These are phyloP conservation scores for Ogataea trehalophila DNA, from an alignment of 805 yeast species.

Conservation along the genomic window DNA sequence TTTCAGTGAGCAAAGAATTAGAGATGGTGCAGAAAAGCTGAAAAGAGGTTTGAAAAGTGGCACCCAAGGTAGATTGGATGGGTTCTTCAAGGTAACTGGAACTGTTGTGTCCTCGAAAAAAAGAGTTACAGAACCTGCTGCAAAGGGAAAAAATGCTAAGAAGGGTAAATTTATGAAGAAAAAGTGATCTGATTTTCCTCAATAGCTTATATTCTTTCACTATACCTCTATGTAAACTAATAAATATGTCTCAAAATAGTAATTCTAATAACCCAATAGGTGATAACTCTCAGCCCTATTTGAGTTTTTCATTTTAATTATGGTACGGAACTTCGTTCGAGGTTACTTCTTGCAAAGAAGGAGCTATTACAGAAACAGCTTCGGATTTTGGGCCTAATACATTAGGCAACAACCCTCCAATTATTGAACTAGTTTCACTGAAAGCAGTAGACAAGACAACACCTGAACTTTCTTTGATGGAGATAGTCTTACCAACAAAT, in stretches of 20 bases:
- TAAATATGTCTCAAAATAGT: too few species aligned
- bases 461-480: conserved; percentile 14
- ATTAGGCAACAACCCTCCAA: conserved; percentile 13
- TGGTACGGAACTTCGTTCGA: too few species aligned
- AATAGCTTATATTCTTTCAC: neutral
- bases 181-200: neutral
- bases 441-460: conserved; percentile 15
- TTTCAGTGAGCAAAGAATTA: conserved; percentile 87
- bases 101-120: conserved; percentile 43
- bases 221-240: neutral
- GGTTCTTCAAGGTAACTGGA: conserved; percentile 69
- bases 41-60: conserved; percentile 80
- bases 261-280: too few species aligned
- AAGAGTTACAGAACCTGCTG: conserved; percentile 29
- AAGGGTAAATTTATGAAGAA: conserved; percentile 9
- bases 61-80: conserved; percentile 88
- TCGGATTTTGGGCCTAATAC: conserved; percentile 7
- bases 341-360: too few species aligned
- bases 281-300: too few species aligned
- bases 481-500: conserved; percentile 23
- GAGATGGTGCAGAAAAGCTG: conserved; percentile 79
- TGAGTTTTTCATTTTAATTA: too few species aligned
- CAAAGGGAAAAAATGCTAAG: conserved; percentile 20
- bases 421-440: conserved; percentile 17
- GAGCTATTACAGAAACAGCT: neutral